Evolutionary conservation across 352 stramenopile species (phyloP).

Genomic region (Pythium rhizo-oryzae): DNA sequence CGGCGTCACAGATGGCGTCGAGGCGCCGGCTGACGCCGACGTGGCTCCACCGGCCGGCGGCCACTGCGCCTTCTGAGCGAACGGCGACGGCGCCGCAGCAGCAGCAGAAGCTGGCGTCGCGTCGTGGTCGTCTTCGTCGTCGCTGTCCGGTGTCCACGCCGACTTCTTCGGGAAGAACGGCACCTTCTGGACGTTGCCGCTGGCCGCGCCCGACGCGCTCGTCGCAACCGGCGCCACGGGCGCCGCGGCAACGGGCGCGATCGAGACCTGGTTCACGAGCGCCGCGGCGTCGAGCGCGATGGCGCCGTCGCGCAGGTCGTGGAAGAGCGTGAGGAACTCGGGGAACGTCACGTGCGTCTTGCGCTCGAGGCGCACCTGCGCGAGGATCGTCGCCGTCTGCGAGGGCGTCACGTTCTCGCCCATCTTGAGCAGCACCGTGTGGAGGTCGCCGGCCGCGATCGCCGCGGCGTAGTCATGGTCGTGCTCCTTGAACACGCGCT

Average conservation of each 20-base stretch:
- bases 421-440: conserved; percentile 71
- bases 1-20: conserved; percentile 15
- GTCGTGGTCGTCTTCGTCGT: conserved; percentile 17
- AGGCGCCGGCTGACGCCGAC: background rate
- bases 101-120: background rate
- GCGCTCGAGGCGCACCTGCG: conserved; percentile 61
- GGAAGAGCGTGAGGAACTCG: conserved; percentile 81
- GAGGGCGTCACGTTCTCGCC: conserved; percentile 78
- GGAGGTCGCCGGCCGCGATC: conserved; percentile 50
- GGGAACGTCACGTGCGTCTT: conserved; percentile 64
- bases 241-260: conserved; percentile 22
- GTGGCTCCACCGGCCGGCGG: conserved; percentile 26
- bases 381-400: conserved; percentile 58
- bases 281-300: conserved; percentile 56
- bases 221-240: conserved; percentile 12
- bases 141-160: conserved; percentile 18
- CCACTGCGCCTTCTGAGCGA: conserved; percentile 63
- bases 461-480: conserved; percentile 70
- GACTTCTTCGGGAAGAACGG: conserved; percentile 24
- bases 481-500: conserved; percentile 86
- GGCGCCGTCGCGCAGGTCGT: conserved; percentile 70
- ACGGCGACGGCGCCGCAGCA: conserved; percentile 28
- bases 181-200: conserved; percentile 18
- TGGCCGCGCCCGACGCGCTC: background rate
- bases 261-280: conserved; percentile 46